Evolutionary conservation across 176 grass and related monocot genomes (phyloP), one percentile per base, ranked within the genome.

Genomic region (Melocanna baccifera): DNA sequence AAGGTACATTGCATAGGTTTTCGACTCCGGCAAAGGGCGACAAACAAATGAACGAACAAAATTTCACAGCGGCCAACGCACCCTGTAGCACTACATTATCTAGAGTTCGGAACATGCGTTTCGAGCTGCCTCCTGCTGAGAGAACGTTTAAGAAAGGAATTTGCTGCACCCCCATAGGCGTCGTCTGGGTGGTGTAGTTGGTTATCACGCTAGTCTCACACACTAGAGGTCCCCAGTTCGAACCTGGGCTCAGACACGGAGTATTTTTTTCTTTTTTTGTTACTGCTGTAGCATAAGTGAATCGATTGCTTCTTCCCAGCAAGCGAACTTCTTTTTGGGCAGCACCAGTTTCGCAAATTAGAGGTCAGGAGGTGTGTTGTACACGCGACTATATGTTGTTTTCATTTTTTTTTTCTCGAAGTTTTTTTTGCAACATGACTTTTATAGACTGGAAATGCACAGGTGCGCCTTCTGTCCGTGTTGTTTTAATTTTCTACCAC

Each of bases 151-250:
- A 1, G 7, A 8, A 0, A 55, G 9, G 0, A 0, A 7, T 0
- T 1, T 19, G 2, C 7, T 14, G 1, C 46, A 4, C 1, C 0
- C 1, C 12, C 0, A 1, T 3, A 47, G 8, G 6, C 0, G 0
- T 19, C 0, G 52, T 55, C 52, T 55, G 19, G 19, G 19, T 94
- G 93, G 90, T 94, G 93, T 90, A 90, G 90, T 92, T 82, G 93
- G 90, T 94, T 79, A 90, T 94, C 73, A 87, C 84, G 85, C 77
- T 91, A 89, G 86, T 91, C 86, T 82, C 73, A 93, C 88, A 93
- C 91, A 93, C 88, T 88, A 93, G 78, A 93, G 88, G 91, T 90
- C 88, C 88, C 88, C 91, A 89, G 91, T 91, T 94, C 88, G 92
- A 94, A 76, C 85, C 86, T 89, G 88, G 82, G 86, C 88, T 89